Evolutionary conservation across 2,329 filamentous ascomycete genomes (phyloP).

Genomic region (Stagonosporopsis chrysanthemi): DNA sequence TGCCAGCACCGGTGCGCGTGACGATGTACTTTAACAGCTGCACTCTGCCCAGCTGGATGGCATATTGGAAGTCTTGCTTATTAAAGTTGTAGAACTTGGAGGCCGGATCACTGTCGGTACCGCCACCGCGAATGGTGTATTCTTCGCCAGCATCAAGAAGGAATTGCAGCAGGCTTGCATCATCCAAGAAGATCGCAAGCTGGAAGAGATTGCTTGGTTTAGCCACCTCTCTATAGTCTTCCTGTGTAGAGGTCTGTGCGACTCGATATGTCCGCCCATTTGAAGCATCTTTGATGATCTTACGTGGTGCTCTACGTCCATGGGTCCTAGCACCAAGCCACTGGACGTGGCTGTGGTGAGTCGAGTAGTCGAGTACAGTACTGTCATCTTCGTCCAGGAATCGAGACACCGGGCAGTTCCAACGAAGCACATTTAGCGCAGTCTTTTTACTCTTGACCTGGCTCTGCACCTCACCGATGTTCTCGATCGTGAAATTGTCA

Average conservation of each 20-base stretch:
- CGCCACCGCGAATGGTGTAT: conserved; percentile 14
- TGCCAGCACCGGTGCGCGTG: conserved; percentile 69
- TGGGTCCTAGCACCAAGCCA: background rate
- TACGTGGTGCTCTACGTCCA: conserved; percentile 4
- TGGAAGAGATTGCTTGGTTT: conserved; percentile 37
- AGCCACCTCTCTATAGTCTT: conserved; percentile 6
- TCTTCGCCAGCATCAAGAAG: conserved; percentile 28
- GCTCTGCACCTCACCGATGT: conserved; percentile 73
- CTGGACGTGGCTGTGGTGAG: background rate
- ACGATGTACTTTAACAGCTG: conserved; percentile 71
- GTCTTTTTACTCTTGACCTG: conserved; percentile 70
- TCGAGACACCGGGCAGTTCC: conserved; percentile 18
- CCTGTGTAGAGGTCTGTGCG: background rate
- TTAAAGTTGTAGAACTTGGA: conserved; percentile 25
- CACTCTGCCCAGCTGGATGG: conserved; percentile 58
- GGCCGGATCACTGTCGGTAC: conserved; percentile 21
- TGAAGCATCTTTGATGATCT: conserved; percentile 15
- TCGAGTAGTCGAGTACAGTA: background rate
- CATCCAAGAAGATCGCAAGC: conserved; percentile 39
- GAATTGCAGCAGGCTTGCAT: conserved; percentile 27
- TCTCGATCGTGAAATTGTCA: conserved; percentile 76
- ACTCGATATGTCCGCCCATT: conserved; percentile 12
- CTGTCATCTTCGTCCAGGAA: conserved; percentile 18
- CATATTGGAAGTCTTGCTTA: conserved; percentile 35
- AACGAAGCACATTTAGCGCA: conserved; percentile 62